phyloP scores from a whole-genome alignment of 345 rosid species.

The Carallia pectinifolia region DNA sequence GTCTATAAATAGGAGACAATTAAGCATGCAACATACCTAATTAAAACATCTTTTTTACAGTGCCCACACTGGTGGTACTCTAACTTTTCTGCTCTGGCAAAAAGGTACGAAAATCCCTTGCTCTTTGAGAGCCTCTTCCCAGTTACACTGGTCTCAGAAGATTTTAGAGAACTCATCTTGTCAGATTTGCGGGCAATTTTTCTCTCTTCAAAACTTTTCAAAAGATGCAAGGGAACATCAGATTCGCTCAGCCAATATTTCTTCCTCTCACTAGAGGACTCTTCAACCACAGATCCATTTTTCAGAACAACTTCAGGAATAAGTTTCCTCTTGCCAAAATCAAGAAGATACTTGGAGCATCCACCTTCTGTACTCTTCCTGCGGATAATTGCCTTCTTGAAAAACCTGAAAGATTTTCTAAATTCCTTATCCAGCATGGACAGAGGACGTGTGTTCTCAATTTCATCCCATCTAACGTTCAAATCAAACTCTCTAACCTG shows the following conservation, averaged over 20 bases:
- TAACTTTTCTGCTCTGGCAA: slow-evolving; percentile 69
- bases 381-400: slow-evolving; percentile 83
- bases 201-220: slow-evolving; percentile 94
- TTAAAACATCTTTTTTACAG: slow-evolving; percentile 69
- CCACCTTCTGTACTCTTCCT: slow-evolving; percentile 61
- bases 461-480: slow-evolving; percentile 85
- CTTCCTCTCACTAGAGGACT: slow-evolving; percentile 86
- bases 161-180: slow-evolving; percentile 43
- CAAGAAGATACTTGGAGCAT: slow-evolving; percentile 79
- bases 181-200: slow-evolving; percentile 57
- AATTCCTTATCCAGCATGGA: slow-evolving; percentile 63
- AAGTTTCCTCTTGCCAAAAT: slow-evolving; percentile 93
- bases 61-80: slow-evolving; percentile 72
- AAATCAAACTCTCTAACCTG: slow-evolving; percentile 90
- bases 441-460: slow-evolving; percentile 63
- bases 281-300: slow-evolving; percentile 68
- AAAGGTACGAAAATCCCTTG: slow-evolving; percentile 75
- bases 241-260: slow-evolving; percentile 83
- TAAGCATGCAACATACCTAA: slow-evolving; percentile 43
- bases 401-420: slow-evolving; percentile 69
- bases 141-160: slow-evolving; percentile 31
- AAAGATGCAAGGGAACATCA: slow-evolving; percentile 80
- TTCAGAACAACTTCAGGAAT: slow-evolving; percentile 69
- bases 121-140: slow-evolving; percentile 39
- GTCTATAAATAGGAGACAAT: neutral